phyloP scores from a whole-genome alignment of 2,329 filamentous ascomycete species.

The Akanthomyces uredinophilus region DNA sequence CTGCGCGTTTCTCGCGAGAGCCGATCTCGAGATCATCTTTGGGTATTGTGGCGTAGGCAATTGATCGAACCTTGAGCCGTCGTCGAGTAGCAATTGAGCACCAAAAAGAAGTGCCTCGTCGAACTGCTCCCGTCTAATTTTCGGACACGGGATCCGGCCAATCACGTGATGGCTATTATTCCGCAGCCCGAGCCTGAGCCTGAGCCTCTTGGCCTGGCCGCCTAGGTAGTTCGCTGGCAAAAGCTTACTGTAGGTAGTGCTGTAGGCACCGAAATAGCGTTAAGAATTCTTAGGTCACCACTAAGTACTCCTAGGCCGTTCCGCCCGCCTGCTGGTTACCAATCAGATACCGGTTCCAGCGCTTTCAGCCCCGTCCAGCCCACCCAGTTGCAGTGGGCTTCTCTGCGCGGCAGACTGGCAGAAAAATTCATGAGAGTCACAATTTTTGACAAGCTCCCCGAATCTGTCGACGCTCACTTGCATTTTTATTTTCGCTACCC shows the following conservation, averaged over 20 bases:
- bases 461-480: neutral
- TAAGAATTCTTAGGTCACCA: conserved; percentile 2
- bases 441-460: conserved; percentile 5
- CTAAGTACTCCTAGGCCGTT: neutral
- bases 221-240: neutral
- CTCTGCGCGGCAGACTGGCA: conserved; percentile 4
- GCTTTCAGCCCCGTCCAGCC: neutral
- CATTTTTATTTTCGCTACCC: conserved; percentile 1
- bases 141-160: conserved; percentile 31
- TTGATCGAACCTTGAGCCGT: conserved; percentile 43
- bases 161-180: conserved; percentile 33
- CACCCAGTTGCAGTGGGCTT: conserved; percentile 5
- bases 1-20: conserved; percentile 54
- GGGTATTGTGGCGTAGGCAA: conserved; percentile 51
- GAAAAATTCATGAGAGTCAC: conserved; percentile 14
- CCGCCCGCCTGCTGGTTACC: neutral
- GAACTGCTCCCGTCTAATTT: conserved; percentile 40
- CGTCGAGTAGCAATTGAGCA: conserved; percentile 35
- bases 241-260: neutral
- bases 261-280: neutral
- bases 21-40: conserved; percentile 59
- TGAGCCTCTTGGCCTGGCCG: neutral
- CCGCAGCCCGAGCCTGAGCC: neutral
- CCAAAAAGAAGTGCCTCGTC: conserved; percentile 38
- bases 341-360: neutral